These are phyloP conservation scores for Serendipita vermifera DNA, from an alignment of 768 basidiomycete species.

Conservation along the genomic window DNA sequence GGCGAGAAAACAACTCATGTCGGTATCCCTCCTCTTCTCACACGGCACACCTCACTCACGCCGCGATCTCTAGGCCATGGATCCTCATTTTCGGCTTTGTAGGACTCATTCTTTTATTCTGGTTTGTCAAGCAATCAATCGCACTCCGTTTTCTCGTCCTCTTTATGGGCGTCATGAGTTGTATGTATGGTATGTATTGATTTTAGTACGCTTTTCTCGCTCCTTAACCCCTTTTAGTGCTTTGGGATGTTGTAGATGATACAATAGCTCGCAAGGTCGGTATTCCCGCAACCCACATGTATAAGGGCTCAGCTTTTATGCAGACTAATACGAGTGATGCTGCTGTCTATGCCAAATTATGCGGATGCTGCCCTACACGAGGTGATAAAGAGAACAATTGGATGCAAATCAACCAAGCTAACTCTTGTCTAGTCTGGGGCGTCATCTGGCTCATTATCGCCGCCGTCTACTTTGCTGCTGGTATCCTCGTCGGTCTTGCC, in stretches of 20 bases:
- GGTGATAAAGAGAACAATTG: no score
- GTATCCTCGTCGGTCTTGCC: conserved; percentile 63
- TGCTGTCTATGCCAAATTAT: conserved; percentile 68
- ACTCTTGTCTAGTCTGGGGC: conserved; percentile 56
- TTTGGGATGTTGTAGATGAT: conserved; percentile 40
- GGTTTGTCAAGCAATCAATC: conserved; percentile 64
- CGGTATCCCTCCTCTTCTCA: not conserved
- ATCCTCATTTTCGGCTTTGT: conserved; percentile 63
- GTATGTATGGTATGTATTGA: conserved; percentile 67
- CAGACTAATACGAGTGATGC: conserved; percentile 75
- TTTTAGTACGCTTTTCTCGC: not conserved
- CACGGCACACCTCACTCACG: no score
- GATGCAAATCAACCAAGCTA: conserved; percentile 1
- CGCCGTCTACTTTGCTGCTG: conserved; percentile 58
- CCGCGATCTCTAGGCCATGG: conserved; percentile 50
- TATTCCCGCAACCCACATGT: not conserved
- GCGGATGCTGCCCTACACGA: conserved; percentile 71
- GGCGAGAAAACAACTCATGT: conserved; percentile 17
- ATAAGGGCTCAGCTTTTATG: conserved; percentile 13
- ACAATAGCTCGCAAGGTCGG: conserved; percentile 55
- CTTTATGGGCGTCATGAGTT: conserved; percentile 80
- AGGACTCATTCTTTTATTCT: conserved; percentile 66
- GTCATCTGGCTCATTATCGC: conserved; percentile 75
- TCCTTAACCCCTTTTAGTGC: not conserved
- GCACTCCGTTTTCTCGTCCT: conserved; percentile 71